Conservation (phyloP, 1,139 yeast genomes). For the Taiozyma sp. region DNA sequence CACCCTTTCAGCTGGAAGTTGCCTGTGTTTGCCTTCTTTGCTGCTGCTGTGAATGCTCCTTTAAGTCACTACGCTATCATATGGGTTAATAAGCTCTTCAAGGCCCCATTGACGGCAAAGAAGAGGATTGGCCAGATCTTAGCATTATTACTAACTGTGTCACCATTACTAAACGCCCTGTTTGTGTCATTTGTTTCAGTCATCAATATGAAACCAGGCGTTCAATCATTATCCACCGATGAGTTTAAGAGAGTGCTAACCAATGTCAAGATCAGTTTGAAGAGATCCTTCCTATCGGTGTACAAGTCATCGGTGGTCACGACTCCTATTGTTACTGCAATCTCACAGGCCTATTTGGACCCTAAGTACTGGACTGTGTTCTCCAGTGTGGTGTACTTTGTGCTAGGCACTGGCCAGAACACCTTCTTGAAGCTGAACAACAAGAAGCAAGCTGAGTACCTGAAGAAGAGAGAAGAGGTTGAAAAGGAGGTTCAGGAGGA, state of each 20-base stretch:
- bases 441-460: conserved; percentile 22
- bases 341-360: conserved; percentile 72
- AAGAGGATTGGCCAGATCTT: conserved; percentile 43
- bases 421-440: conserved; percentile 51
- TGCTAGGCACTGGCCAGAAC: conserved; percentile 77
- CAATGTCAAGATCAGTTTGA: conserved; percentile 34
- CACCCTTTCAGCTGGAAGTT: conserved; percentile 28
- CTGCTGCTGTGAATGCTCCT: conserved; percentile 69
- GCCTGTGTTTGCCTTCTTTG: conserved; percentile 61
- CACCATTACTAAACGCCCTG: conserved; percentile 49
- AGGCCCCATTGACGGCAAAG: conserved; percentile 33
- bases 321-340: conserved; percentile 54
- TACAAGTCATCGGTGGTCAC: conserved; percentile 61
- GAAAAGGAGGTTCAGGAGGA: conserved; percentile 11
- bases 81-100: conserved; percentile 39
- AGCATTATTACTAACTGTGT: conserved; percentile 48
- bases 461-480: conserved; percentile 22
- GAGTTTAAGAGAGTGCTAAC: conserved; percentile 15
- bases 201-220: conserved; percentile 26
- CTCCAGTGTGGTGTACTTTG: conserved; percentile 68
- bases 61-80: conserved; percentile 52
- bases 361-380: conserved; percentile 85
- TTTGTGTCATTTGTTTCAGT: conserved; percentile 51
- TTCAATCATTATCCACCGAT: conserved; percentile 11
- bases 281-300: conserved; percentile 50